Evolutionary conservation across 2,329 filamentous ascomycete species (phyloP).

Genomic region (Verticillium klebahnii): DNA sequence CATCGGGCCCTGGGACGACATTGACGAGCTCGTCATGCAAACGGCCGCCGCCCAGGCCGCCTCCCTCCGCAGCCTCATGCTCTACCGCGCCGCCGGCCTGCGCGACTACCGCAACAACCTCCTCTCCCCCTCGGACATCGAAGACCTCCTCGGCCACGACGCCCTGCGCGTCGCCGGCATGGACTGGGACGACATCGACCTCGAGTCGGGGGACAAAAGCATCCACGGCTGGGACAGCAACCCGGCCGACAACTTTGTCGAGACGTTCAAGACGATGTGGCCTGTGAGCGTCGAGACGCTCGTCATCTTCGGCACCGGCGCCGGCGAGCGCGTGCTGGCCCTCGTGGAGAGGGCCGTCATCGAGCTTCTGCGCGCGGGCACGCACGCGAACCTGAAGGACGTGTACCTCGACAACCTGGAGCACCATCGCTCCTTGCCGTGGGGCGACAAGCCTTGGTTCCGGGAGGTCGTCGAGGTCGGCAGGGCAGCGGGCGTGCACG

Average conservation of each 20-base stretch:
- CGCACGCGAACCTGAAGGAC: not conserved
- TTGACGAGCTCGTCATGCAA: not conserved
- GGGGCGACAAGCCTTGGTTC: not conserved
- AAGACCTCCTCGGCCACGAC: not conserved
- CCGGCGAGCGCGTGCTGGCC: not conserved
- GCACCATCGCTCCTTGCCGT: not conserved
- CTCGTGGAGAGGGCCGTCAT: not conserved
- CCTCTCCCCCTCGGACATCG: not conserved
- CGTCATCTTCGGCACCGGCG: not conserved
- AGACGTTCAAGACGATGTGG: too few species aligned
- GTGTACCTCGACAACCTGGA: not conserved
- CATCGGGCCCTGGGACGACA: not conserved
- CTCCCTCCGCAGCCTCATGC: constrained; percentile 3
- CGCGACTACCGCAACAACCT: not conserved
- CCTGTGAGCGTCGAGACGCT: not conserved
- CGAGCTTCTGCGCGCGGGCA: not conserved
- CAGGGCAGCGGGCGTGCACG: not conserved
- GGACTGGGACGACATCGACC: not conserved
- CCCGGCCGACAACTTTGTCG: not conserved
- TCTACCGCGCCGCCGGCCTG: not conserved
- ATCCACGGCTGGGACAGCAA: not conserved
- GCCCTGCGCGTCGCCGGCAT: not conserved
- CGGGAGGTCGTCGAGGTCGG: constrained; percentile 1
- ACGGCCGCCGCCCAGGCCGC: not conserved
- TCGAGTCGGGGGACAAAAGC: not conserved